Conservation (phyloP, 148 eudicot species). For the Rhododendron henanense region DNA sequence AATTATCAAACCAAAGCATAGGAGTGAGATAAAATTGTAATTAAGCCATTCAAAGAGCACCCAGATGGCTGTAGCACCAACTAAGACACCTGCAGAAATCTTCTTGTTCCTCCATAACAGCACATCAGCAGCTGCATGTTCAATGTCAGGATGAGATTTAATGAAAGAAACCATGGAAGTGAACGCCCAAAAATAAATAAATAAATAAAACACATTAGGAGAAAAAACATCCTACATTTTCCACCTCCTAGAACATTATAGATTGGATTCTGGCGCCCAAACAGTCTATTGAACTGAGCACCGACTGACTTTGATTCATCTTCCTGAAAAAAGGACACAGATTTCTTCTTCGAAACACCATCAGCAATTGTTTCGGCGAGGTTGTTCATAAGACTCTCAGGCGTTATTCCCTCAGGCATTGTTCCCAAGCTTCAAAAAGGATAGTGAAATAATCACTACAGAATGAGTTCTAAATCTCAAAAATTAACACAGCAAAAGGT, state of each 20-base stretch:
- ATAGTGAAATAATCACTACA: conserved; percentile 1
- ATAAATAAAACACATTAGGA: background rate
- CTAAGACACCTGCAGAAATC: conserved; percentile 67
- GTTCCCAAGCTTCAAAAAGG: conserved; percentile 10
- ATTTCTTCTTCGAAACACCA: conserved; percentile 42
- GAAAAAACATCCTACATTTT: conserved; percentile 41
- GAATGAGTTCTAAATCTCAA: background rate
- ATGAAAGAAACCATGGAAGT: background rate
- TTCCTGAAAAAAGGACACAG: conserved; percentile 39
- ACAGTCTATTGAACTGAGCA: conserved; percentile 62
- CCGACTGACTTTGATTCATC: conserved; percentile 41
- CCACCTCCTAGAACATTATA: conserved; percentile 91
- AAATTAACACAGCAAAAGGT: background rate
- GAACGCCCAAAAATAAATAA: background rate
- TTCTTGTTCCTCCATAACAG: conserved; percentile 96
- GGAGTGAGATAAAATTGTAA: conserved; percentile 59
- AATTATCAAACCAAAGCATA: conserved; percentile 50
- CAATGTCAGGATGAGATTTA: conserved; percentile 11
- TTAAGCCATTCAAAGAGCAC: conserved; percentile 86
- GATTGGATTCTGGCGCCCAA: conserved; percentile 83
- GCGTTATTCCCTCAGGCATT: conserved; percentile 73
- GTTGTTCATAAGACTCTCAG: conserved; percentile 73
- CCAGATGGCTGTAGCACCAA: conserved; percentile 67
- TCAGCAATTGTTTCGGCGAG: conserved; percentile 60
- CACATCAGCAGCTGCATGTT: conserved; percentile 79